Percentiles rank a stretch among this genome's conserved stretches.
These are phyloP conservation scores for Backusella westeae DNA, from an alignment of 192 early-diverging fungal genomes.

Conservation along the genomic window DNA sequence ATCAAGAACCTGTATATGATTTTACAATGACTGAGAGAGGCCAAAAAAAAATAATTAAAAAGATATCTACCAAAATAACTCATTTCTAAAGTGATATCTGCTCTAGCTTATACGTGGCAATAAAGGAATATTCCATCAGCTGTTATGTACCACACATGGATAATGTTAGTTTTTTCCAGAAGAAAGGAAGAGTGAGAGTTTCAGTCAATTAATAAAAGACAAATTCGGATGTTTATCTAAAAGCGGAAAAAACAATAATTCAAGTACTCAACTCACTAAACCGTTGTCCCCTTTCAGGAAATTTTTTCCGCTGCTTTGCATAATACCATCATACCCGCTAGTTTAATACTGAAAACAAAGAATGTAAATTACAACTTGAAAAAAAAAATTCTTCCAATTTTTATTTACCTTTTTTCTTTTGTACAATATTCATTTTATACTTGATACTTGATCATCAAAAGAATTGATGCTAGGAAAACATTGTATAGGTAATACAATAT, in stretches of 20 bases:
- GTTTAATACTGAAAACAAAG: slow-evolving; percentile 8
- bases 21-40: too few relatives aligned
- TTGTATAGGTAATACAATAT: not conserved
- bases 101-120: not conserved
- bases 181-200: not conserved
- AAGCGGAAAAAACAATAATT: not conserved
- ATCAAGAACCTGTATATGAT: not conserved
- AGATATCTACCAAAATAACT: not conserved
- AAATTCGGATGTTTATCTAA: not conserved
- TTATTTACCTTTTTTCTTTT: not conserved
- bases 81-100: not conserved
- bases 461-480: not conserved
- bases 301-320: not conserved
- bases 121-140: not conserved
- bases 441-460: not conserved
- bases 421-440: not conserved
- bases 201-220: not conserved
- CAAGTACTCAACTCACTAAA: not conserved
- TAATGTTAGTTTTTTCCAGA: not conserved
- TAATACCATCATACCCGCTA: not conserved
- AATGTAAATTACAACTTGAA: slow-evolving; percentile 3
- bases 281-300: not conserved
- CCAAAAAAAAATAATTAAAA: not conserved
- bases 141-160: not conserved
- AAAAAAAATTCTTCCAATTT: not conserved